Base-by-base conservation (phyloP, 2,329 filamentous ascomycete genomes). In the Kalmusia sp. region DNA sequence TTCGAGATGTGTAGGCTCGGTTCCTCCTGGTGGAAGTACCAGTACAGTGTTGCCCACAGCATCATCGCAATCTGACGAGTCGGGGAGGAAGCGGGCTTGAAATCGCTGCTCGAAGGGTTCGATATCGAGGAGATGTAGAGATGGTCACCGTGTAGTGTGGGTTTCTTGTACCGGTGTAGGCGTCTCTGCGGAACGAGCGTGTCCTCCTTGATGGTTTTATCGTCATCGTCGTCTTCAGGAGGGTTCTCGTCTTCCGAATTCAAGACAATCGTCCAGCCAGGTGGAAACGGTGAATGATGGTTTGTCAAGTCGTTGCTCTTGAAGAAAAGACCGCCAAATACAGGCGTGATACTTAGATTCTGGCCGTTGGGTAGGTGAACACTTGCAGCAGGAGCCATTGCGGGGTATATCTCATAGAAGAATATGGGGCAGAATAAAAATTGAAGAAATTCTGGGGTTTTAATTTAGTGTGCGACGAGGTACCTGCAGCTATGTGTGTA, bases 1-100 rank as follows among this genome's bases (percentile, higher is more conserved):
- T 85, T 90, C 15, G 81, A 80, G 28, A 95, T 69, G 44, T 85
- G 82, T 0, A 84, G 80, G 19, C 83, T 80, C 0, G 93, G 93
- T 63, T 88, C 83, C 1, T 87, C 83, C 73, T 96, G 91, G 76
- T 97, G 93, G 65, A 97, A 98, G 79, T 98, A 98, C 93, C 93
- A 98, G 79, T 92, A 96, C 35, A 98, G 80, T 1, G 92, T 93
- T 28, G 92, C 87, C 91, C 92, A 98, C 6, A 98, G 82, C 89
- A 97, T 96, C 91, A 97, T 92, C 61, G 93, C 93, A 55, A 96
- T 91, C 76, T 96, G 91, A 38, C 93, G 83, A 1, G 92, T 95
- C 0, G 91, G 91, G 57, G 92, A 96, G 12, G 82, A 86, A 1
- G 89, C 84, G 1, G 91, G 86, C 69, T 90, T 91, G 77, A 89